A percentile compares a stretch with the other conserved stretches of the same genome.
These are phyloP conservation scores for Quercus dentata DNA, from an alignment of 306 rosid species.

Conservation along the genomic window DNA sequence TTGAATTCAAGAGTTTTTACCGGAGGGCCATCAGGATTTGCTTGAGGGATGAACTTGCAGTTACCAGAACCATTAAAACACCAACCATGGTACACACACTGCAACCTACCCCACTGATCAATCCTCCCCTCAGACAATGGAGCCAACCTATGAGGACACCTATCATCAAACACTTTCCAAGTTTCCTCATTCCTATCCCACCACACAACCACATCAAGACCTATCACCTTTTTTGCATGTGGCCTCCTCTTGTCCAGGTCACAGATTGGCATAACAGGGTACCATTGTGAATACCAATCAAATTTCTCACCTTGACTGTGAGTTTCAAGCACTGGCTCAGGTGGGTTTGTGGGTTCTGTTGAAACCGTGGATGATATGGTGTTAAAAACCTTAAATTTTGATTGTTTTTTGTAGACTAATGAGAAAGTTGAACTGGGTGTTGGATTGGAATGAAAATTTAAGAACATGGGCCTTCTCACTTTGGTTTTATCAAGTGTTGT, in stretches of 20 bases:
- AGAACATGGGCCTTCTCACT: conserved; percentile 28
- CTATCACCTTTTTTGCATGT: conserved; percentile 72
- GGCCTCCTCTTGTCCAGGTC: conserved; percentile 82
- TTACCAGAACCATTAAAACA: conserved; percentile 87
- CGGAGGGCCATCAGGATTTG: conserved; percentile 77
- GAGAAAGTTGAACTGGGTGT: conserved; percentile 21
- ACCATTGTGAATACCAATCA: conserved; percentile 90
- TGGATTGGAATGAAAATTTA: conserved; percentile 13
- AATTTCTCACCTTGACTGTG: conserved; percentile 37
- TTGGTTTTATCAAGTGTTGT: conserved; percentile 19
- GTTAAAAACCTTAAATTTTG: conserved; percentile 47
- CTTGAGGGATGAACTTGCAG: conserved; percentile 90
- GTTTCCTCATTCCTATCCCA: conserved; percentile 81
- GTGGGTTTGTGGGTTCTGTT: conserved; percentile 36
- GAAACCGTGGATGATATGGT: conserved; percentile 50
- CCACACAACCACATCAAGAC: conserved; percentile 92
- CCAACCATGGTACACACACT: conserved; percentile 97
- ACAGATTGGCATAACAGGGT: conserved; percentile 81
- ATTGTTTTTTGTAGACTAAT: conserved; percentile 4
- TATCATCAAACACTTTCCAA: conserved; percentile 89
- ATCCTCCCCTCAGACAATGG: conserved; percentile 94
- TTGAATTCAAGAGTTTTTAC: conserved; percentile 28
- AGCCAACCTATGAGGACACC: conserved; percentile 90
- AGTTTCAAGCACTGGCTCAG: conserved; percentile 28
- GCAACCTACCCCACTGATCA: conserved; percentile 91